Evolutionary conservation across 2,329 filamentous ascomycete species (phyloP).

Genomic region (Diplodia corticola): DNA sequence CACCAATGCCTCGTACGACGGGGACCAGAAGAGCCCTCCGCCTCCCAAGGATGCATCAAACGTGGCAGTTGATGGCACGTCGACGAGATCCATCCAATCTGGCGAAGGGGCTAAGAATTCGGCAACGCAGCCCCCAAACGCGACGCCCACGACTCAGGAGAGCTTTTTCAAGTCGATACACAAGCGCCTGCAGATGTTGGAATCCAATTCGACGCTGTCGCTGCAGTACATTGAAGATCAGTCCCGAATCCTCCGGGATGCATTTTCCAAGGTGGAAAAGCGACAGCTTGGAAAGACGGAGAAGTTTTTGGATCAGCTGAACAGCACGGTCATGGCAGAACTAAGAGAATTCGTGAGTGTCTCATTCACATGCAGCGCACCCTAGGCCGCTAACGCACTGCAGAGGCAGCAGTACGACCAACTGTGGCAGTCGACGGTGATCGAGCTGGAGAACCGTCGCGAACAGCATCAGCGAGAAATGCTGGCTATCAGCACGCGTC

Average conservation of each 20-base stretch:
- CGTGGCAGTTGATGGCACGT: constrained; percentile 23
- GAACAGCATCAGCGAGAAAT: constrained; percentile 83
- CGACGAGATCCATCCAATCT: constrained; percentile 24
- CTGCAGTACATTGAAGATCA: constrained; percentile 97
- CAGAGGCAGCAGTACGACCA: constrained; percentile 84
- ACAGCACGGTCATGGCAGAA: constrained; percentile 81
- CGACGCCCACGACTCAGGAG: constrained; percentile 86
- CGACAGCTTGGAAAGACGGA: constrained; percentile 82
- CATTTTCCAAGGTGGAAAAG: constrained; percentile 82
- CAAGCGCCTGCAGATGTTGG: constrained; percentile 86
- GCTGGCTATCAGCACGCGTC: constrained; percentile 73
- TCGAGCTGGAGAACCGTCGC: constrained; percentile 85
- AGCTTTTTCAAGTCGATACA: constrained; percentile 97
- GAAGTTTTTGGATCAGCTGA: constrained; percentile 79
- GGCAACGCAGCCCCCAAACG: constrained; percentile 33
- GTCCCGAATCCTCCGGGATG: constrained; percentile 84
- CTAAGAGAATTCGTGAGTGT: constrained; percentile 54
- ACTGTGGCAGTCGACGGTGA: constrained; percentile 92
- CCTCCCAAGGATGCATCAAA: constrained; percentile 25
- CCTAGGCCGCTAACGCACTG: constrained; percentile 21
- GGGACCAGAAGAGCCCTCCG: constrained; percentile 20
- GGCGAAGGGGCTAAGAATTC: constrained; percentile 4
- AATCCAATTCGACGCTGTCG: constrained; percentile 88
- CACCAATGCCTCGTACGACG: background rate
- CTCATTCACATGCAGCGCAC: background rate